Evolutionary conservation across 495 filamentous ascomycete species (phyloP).

Genomic region (Podospora bellae-mahoneyi): DNA sequence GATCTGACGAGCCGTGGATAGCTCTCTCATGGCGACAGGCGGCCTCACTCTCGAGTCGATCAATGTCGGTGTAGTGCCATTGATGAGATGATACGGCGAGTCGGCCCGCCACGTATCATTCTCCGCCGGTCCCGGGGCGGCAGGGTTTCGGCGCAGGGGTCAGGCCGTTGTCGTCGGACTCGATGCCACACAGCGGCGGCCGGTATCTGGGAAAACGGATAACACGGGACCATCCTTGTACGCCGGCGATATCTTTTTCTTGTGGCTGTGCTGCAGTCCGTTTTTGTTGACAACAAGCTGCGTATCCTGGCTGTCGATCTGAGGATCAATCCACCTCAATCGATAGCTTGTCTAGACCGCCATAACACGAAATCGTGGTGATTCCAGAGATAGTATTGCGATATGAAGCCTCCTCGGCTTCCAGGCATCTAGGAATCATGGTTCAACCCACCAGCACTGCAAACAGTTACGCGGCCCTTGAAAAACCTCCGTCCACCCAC

Average conservation of each 20-base stretch:
- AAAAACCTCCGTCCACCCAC: neutral
- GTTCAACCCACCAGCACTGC: neutral
- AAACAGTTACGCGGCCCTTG: neutral
- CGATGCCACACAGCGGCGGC: neutral
- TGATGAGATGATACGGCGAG: neutral
- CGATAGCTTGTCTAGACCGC: neutral
- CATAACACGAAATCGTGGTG: neutral
- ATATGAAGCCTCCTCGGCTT: neutral
- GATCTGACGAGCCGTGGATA: neutral
- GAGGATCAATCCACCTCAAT: neutral
- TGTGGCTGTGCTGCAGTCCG: neutral
- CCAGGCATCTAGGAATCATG: neutral
- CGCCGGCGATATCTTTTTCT: neutral
- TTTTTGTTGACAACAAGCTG: neutral
- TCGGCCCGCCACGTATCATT: neutral
- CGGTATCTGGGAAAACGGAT: neutral
- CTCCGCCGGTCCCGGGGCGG: neutral
- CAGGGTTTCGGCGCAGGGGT: slow-evolving; percentile 5
- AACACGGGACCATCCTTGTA: neutral
- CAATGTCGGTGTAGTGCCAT: slow-evolving; percentile 1
- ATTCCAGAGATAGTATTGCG: neutral
- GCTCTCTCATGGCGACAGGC: neutral
- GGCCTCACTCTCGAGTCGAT: neutral
- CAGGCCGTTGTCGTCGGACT: neutral
- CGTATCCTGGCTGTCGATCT: neutral